phyloP scores from a whole-genome alignment of 805 yeast genomes.

The Maudiozyma barnettii region DNA sequence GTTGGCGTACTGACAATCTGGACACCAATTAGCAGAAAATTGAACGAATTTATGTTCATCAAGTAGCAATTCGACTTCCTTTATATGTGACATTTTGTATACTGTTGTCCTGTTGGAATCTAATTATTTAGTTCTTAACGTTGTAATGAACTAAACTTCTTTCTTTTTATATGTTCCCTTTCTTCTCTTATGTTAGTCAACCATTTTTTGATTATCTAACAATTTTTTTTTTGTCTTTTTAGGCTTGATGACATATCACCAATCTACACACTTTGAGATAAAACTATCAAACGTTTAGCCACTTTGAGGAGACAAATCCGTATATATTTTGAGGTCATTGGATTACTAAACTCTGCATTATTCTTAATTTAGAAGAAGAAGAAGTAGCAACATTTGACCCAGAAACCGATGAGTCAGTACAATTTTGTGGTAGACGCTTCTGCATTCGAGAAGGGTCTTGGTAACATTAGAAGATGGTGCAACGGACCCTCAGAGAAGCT shows the following conservation, averaged over 20 bases:
- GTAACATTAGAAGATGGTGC: constrained; percentile 57
- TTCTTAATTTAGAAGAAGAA: background rate
- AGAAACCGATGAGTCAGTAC: constrained; percentile 6
- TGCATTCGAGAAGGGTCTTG: constrained; percentile 59
- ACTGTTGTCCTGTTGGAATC: too few species aligned
- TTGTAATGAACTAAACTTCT: too few species aligned
- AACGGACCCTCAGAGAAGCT: constrained; percentile 10
- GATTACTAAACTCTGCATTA: too few species aligned
- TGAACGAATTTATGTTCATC: constrained; percentile 40
- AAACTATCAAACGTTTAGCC: too few species aligned
- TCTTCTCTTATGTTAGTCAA: too few species aligned
- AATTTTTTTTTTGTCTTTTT: background rate
- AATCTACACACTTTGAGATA: too few species aligned
- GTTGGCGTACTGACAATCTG: constrained; percentile 61
- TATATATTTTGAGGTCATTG: too few species aligned
- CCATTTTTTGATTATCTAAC: too few species aligned
- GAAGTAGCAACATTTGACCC: background rate
- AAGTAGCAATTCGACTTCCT: constrained; percentile 39
- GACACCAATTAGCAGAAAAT: constrained; percentile 69
- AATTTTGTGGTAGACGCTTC: constrained; percentile 56
- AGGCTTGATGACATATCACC: background rate
- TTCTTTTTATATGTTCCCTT: too few species aligned
- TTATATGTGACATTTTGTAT: background rate
- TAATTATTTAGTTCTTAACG: too few species aligned
- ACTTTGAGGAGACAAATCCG: too few species aligned